phyloP scores from a whole-genome alignment of 768 basidiomycete genomes.

The Tricholoma bakamatsutake region DNA sequence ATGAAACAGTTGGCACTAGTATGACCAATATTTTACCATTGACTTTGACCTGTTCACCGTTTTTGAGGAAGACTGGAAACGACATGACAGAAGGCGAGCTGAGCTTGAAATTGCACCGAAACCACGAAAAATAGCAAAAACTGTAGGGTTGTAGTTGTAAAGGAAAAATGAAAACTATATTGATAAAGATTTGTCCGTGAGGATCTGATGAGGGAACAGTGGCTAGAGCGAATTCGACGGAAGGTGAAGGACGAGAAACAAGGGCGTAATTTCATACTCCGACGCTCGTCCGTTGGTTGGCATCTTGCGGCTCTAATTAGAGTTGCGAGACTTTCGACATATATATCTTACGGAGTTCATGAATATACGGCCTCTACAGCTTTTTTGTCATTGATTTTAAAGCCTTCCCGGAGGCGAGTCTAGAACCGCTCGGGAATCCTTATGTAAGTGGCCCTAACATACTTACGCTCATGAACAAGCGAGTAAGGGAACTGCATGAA shows the following conservation, averaged over 20 bases:
- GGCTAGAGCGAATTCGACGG: constrained; percentile 23
- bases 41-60: constrained; percentile 77
- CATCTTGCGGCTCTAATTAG: neutral
- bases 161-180: constrained; percentile 16
- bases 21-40: constrained; percentile 57
- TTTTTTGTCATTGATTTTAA: neutral
- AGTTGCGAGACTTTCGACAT: neutral
- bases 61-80: constrained; percentile 65
- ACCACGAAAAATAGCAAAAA: constrained; percentile 26
- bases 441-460: neutral
- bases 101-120: constrained; percentile 25
- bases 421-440: neutral
- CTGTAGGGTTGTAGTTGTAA: constrained; percentile 12
- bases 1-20: constrained; percentile 10
- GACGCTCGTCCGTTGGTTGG: constrained; percentile 17
- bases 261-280: constrained; percentile 38
- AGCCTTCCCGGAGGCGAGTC: neutral
- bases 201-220: constrained; percentile 15
- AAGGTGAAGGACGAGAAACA: constrained; percentile 35
- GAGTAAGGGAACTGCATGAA: no score
- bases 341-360: neutral
- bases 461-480: no score
- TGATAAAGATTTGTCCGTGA: constrained; percentile 14
- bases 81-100: constrained; percentile 29
- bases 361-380: neutral